Evolutionary conservation across 768 basidiomycete species (phyloP), one percentile per base, ranked within the genome.

Genomic region (Grammothele lineata): DNA sequence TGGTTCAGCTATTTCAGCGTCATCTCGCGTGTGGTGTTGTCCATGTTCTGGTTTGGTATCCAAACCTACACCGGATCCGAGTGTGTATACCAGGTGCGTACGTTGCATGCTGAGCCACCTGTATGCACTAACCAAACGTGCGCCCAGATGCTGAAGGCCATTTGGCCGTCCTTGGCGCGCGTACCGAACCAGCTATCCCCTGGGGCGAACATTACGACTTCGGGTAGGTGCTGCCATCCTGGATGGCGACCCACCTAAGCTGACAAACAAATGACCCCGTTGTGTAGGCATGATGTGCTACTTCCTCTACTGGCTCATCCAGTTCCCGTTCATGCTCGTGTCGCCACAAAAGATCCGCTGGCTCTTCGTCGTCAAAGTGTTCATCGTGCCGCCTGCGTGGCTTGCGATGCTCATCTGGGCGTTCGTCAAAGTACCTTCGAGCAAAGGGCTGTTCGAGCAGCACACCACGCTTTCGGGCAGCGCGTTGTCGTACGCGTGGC

Each of bases 1-100:
- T 92, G 86, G 81, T 77, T 92, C 57, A 87, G 87, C 60, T 92
- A 90, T 66, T 92, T 92, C 63, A 81, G 79, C 48, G 85, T 93
- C 37, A 62, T 92, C 48, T 88, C 85, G 54, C 78, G 89, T 18
- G 76, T 82, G 36, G 67, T 89, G 17, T 75, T 92, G 19, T 73
- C 85, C 30, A 78, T 90, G 75, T 87, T 91, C 63, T 92, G 90
- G 87, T 87, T 87, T 49, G 81, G 80, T 5, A 75, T 87, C 15
- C 85, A 85, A 72, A 82, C 80, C 39, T 54, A 45, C 53, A 59
- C 54, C n/a, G 51, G 85, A 7, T 83, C 82, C n/a, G 82, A 88
- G 63, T 84, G 80, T 48, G 72, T 88, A 18, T 85, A 86, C 57
- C 87, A 87, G 62, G 71, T 65, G 48, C 19, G 42, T 38, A 12